A percentile compares a stretch with the other conserved stretches of the same genome.
phyloP scores from a whole-genome alignment of 208 protist genomes.

The Naegleria gruberi region DNA sequence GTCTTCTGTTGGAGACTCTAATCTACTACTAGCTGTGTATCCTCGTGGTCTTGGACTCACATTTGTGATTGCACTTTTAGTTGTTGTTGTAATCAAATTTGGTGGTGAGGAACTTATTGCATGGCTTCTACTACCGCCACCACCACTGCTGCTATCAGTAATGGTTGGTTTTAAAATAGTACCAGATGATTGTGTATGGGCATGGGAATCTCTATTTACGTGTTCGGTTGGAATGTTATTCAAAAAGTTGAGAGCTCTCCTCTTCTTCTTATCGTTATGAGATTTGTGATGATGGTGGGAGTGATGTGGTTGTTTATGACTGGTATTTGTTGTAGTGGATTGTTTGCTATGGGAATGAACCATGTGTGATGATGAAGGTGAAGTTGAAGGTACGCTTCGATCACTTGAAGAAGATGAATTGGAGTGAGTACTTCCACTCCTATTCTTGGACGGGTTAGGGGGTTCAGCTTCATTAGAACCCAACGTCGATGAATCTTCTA shows the following conservation, averaged over 20 bases:
- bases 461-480: not conserved
- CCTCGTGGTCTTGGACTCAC: too few species aligned
- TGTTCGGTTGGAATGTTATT: conserved; percentile 1
- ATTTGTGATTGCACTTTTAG: not conserved
- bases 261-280: not conserved
- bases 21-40: too few species aligned
- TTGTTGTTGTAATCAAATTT: not conserved
- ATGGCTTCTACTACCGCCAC: not conserved
- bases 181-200: not conserved
- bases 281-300: not conserved
- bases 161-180: not conserved
- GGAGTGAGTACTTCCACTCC: not conserved
- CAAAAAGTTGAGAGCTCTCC: not conserved
- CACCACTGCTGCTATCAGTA: not conserved
- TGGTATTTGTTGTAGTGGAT: too few species aligned
- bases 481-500: not conserved
- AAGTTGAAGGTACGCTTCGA: too few species aligned
- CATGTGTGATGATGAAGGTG: too few species aligned
- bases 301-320: not conserved
- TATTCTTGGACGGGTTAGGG: not conserved
- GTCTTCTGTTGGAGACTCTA: too few species aligned
- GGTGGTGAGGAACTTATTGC: not conserved
- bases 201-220: not conserved
- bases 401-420: too few species aligned
- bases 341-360: too few species aligned